These are phyloP conservation scores for Aeminium ludgeri DNA, from an alignment of 495 filamentous ascomycete genomes.

Conservation along the genomic window DNA sequence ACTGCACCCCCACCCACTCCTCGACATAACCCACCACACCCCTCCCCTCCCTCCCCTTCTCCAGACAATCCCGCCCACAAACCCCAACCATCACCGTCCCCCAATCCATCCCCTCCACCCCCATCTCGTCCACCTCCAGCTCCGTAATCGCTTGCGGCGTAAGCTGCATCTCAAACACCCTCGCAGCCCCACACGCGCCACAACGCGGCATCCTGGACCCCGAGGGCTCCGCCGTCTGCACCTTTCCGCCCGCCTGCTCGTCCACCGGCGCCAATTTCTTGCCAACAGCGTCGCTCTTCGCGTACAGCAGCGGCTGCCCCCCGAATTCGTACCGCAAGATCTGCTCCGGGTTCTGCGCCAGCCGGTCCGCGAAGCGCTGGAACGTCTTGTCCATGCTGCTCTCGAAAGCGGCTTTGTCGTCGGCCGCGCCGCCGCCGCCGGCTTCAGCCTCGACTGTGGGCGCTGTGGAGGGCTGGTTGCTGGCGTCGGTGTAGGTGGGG, in stretches of 20 bases:
- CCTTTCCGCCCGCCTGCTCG: constrained; percentile 19
- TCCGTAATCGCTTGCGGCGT: constrained; percentile 79
- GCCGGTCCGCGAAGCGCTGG: constrained; percentile 73
- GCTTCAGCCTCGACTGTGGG: constrained; percentile 34
- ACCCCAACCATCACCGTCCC: constrained; percentile 86
- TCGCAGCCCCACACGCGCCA: constrained; percentile 49
- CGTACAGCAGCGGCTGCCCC: constrained; percentile 68
- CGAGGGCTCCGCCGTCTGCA: constrained; percentile 15
- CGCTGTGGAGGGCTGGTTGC: constrained; percentile 19
- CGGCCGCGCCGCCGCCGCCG: constrained; percentile 36
- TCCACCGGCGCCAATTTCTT: constrained; percentile 32
- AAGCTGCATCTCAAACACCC: constrained; percentile 86
- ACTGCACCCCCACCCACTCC: constrained; percentile 95
- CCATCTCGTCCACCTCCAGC: constrained; percentile 63
- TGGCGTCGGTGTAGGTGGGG: constrained; percentile 23
- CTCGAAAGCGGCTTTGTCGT: constrained; percentile 72
- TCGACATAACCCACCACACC: constrained; percentile 55
- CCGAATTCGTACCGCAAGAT: constrained; percentile 82
- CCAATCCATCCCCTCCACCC: constrained; percentile 94
- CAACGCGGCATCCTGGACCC: constrained; percentile 49
- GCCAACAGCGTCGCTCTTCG: constrained; percentile 56
- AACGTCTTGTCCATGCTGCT: constrained; percentile 72
- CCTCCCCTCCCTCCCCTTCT: constrained; percentile 31
- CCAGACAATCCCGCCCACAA: constrained; percentile 54
- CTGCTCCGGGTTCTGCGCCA: constrained; percentile 86